These are phyloP conservation scores for Boletellus emodensis DNA, from an alignment of 768 basidiomycete genomes.

Conservation along the genomic window DNA sequence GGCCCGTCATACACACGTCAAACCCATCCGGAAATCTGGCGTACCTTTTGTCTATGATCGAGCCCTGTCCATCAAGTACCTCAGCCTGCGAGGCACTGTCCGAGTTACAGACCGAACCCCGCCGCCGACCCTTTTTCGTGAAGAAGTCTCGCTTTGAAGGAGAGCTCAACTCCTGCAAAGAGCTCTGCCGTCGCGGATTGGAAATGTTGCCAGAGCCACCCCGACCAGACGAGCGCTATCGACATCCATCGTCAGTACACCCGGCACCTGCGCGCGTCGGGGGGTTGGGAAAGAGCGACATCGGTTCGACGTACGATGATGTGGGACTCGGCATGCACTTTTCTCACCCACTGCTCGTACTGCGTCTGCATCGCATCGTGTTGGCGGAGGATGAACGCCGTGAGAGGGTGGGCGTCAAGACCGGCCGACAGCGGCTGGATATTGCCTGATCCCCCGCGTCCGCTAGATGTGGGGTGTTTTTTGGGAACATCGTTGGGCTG, in stretches of 20 bases:
- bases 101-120: background rate
- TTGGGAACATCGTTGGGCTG: too few species aligned
- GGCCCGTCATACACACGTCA: too few species aligned
- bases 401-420: slow-evolving; percentile 18
- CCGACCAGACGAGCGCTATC: slow-evolving; percentile 25
- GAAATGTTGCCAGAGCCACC: slow-evolving; percentile 28
- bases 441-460: slow-evolving; percentile 26
- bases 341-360: slow-evolving; percentile 17
- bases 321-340: slow-evolving; percentile 12
- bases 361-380: slow-evolving; percentile 11
- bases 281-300: too few species aligned
- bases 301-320: slow-evolving; percentile 12
- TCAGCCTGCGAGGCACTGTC: background rate
- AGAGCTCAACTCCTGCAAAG: slow-evolving; percentile 1
- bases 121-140: slow-evolving; percentile 13
- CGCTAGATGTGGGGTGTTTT: slow-evolving; percentile 16
- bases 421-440: slow-evolving; percentile 7
- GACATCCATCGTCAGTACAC: background rate
- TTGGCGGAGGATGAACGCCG: slow-evolving; percentile 22
- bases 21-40: background rate
- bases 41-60: slow-evolving; percentile 6
- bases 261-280: too few species aligned
- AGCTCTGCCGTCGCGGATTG: slow-evolving; percentile 3
- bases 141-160: slow-evolving; percentile 8
- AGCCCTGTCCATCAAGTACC: background rate